Conservation (phyloP, 1,284 basidiomycete genomes). For the Gymnopus androsaceus region DNA sequence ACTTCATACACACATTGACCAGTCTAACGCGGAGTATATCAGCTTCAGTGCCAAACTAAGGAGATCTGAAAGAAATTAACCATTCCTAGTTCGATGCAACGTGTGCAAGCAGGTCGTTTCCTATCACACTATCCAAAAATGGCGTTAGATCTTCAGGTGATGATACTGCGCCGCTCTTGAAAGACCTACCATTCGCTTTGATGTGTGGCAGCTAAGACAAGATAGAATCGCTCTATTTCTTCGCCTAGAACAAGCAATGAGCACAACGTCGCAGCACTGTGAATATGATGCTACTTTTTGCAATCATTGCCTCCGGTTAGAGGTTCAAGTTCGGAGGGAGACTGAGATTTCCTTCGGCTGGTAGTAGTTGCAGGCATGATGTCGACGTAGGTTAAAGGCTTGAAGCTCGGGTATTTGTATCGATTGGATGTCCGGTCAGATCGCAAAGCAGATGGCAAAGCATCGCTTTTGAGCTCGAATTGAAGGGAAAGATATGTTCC, state of each 20-base stretch:
- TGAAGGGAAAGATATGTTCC: no score
- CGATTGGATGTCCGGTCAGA: neutral
- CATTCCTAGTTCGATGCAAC: conserved; percentile 74
- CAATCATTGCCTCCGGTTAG: conserved; percentile 17
- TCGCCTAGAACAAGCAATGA: conserved; percentile 6
- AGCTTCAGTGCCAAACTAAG: conserved; percentile 8
- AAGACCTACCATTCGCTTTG: conserved; percentile 76
- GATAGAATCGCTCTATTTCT: conserved; percentile 43
- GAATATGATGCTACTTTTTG: conserved; percentile 16
- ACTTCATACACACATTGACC: conserved; percentile 85
- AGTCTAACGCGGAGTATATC: conserved; percentile 49
- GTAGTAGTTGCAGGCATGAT: conserved; percentile 11
- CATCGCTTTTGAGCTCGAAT: no score
- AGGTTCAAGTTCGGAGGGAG: conserved; percentile 6
- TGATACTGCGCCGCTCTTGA: no score
- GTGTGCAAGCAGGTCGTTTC: conserved; percentile 66
- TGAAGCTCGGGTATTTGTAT: conserved; percentile 12
- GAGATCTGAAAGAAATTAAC: conserved; percentile 38
- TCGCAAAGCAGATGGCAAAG: no score
- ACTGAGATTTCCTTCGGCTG: conserved; percentile 8
- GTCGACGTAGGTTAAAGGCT: neutral
- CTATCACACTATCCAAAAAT: conserved; percentile 56
- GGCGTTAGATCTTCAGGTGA: neutral
- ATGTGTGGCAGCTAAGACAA: conserved; percentile 44
- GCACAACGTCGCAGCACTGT: neutral